Conservation (phyloP, 2,329 filamentous ascomycete genomes). For the Fusarium musae region DNA sequence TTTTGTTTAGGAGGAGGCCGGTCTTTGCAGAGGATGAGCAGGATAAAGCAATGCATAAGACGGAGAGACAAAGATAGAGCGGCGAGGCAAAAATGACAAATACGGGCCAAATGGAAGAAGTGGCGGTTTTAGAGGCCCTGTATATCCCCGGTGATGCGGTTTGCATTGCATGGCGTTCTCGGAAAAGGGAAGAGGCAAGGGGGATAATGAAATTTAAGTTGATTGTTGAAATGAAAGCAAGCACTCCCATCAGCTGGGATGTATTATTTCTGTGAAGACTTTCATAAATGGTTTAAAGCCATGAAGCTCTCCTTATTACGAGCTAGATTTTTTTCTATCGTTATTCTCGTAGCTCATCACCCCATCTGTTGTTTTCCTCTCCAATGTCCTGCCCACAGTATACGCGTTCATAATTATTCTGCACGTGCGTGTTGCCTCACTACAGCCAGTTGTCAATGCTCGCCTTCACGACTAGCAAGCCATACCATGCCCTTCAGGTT, state of each 20-base stretch:
- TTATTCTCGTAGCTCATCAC: constrained; percentile 35
- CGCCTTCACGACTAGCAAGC: constrained; percentile 57
- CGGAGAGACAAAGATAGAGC: constrained; percentile 28
- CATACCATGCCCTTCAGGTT: constrained; percentile 65
- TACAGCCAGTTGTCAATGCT: constrained; percentile 35
- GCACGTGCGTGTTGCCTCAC: background rate
- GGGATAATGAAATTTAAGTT: constrained; percentile 48
- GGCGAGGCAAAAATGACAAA: constrained; percentile 28
- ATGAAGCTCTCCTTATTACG: background rate
- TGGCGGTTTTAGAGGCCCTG: constrained; percentile 38
- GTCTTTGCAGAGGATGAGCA: constrained; percentile 13
- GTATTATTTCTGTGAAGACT: constrained; percentile 6
- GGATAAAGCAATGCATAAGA: constrained; percentile 28
- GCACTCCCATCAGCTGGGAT: constrained; percentile 28
- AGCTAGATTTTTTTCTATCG: constrained; percentile 21
- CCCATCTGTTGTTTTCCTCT: constrained; percentile 11
- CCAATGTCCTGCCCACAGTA: background rate
- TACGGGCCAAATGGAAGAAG: constrained; percentile 29
- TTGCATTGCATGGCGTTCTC: constrained; percentile 55
- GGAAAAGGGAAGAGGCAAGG: constrained; percentile 47
- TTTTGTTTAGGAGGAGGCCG: constrained; percentile 15
- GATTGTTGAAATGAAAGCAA: constrained; percentile 47
- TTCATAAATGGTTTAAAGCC: background rate
- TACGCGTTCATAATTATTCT: background rate
- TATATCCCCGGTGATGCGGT: constrained; percentile 52